Conservation (phyloP, 106 monocot genomes). For the Platanthera guangdongensis region DNA sequence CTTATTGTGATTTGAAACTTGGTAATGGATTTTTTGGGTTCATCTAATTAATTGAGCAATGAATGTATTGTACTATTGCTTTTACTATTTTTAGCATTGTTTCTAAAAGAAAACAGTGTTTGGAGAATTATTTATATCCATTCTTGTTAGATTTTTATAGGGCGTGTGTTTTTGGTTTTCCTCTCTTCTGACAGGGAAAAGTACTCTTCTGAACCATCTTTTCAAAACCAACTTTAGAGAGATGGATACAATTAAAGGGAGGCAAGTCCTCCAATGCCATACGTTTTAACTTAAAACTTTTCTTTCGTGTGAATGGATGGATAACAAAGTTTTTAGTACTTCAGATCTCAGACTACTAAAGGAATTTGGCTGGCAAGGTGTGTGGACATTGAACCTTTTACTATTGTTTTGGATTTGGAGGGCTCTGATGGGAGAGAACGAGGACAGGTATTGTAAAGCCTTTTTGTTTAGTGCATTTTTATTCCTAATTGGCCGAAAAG, state of each 20-base stretch:
- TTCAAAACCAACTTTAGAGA: slow-evolving; percentile 83
- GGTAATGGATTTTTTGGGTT: background rate
- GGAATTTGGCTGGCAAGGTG: slow-evolving; percentile 89
- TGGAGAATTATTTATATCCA: background rate
- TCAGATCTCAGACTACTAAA: slow-evolving; percentile 91
- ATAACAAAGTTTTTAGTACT: background rate
- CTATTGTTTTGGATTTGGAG: slow-evolving; percentile 95
- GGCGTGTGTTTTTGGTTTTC: background rate
- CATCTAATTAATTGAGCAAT: background rate
- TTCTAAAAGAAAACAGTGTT: background rate
- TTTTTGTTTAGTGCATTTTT: background rate
- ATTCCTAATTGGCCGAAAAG: background rate
- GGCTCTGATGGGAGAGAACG: slow-evolving; percentile 95
- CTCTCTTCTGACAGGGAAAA: slow-evolving; percentile 55
- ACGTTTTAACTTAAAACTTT: background rate
- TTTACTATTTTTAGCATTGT: background rate
- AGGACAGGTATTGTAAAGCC: slow-evolving; percentile 54
- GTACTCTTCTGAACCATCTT: slow-evolving; percentile 92
- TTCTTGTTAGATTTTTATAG: background rate
- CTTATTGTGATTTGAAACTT: no score
- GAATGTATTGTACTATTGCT: background rate
- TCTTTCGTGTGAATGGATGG: background rate
- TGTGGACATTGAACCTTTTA: slow-evolving; percentile 71
- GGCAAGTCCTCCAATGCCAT: slow-evolving; percentile 32
- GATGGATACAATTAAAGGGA: slow-evolving; percentile 89